Evolutionary conservation across 169 alveolate species (phyloP).

Genomic region (Plasmodium yoelii): DNA sequence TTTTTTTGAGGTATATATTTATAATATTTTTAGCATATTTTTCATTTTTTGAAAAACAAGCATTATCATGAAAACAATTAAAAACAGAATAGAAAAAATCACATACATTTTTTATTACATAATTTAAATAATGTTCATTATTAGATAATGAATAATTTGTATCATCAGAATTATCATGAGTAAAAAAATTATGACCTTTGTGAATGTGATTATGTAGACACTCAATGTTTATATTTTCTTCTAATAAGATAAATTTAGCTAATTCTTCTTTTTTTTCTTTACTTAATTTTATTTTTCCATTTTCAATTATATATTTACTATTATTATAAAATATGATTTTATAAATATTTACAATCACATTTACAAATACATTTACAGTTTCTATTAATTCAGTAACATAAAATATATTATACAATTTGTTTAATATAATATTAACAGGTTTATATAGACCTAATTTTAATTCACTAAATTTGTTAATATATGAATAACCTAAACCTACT

Average conservation of each 20-base stretch:
- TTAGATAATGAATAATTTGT: background rate
- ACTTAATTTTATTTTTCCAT: conserved; percentile 14
- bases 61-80: conserved; percentile 6
- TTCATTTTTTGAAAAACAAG: conserved; percentile 25
- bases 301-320: background rate
- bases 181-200: background rate
- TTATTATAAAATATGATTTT: conserved; percentile 32
- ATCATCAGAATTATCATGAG: background rate
- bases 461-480: conserved; percentile 34
- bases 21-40: conserved; percentile 13
- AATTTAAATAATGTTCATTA: conserved; percentile 25
- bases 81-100: conserved; percentile 44
- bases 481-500: conserved; percentile 54
- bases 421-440: conserved; percentile 13
- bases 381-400: conserved; percentile 54
- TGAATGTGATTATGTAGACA: background rate
- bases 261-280: conserved; percentile 19
- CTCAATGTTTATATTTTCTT: conserved; percentile 11
- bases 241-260: conserved; percentile 14
- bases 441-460: conserved; percentile 47
- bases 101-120: conserved; percentile 21
- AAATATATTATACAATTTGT: conserved; percentile 35
- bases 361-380: background rate
- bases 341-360: conserved; percentile 21
- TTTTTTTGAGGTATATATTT: conserved; percentile 17